Conservation (phyloP, 352 stramenopile genomes). For the Globisporangium carolinianum region DNA sequence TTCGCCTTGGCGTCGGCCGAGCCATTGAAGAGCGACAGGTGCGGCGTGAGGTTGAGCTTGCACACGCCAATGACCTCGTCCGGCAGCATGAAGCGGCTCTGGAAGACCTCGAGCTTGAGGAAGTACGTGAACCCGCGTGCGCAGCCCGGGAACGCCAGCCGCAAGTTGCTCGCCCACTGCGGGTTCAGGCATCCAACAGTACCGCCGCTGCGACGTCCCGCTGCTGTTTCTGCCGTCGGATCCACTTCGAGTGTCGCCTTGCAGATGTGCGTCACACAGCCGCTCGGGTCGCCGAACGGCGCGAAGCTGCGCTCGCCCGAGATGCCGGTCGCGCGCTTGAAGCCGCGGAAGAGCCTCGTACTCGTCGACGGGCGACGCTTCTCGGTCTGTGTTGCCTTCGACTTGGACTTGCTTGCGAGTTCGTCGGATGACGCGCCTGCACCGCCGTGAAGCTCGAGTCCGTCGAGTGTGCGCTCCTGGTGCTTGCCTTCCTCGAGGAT, state of each 20-base stretch:
- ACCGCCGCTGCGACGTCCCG: slow-evolving; percentile 2
- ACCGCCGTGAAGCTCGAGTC: slow-evolving; percentile 29
- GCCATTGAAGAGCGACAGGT: slow-evolving; percentile 67
- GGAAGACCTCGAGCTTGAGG: slow-evolving; percentile 75
- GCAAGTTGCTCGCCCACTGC: slow-evolving; percentile 69
- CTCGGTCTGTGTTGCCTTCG: slow-evolving; percentile 15
- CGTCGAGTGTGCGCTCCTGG: slow-evolving; percentile 65
- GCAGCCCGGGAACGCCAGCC: slow-evolving; percentile 71
- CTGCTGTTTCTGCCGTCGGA: not conserved
- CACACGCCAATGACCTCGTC: slow-evolving; percentile 77
- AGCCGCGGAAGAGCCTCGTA: slow-evolving; percentile 62
- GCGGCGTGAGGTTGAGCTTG: slow-evolving; percentile 83
- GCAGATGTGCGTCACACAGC: slow-evolving; percentile 72
- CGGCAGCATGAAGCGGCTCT: slow-evolving; percentile 77
- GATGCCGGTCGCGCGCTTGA: slow-evolving; percentile 66
- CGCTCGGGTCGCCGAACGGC: slow-evolving; percentile 60
- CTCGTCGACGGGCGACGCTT: slow-evolving; percentile 46
- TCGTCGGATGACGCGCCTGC: slow-evolving; percentile 7
- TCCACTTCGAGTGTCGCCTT: slow-evolving; percentile 28
- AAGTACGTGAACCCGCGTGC: slow-evolving; percentile 69
- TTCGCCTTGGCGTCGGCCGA: slow-evolving; percentile 80
- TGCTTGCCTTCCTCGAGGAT: slow-evolving; percentile 75
- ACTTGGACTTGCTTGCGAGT: slow-evolving; percentile 11
- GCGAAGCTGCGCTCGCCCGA: slow-evolving; percentile 68
- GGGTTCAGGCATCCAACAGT: slow-evolving; percentile 26